phyloP scores from a whole-genome alignment of 345 rosid genomes.

The Sisymbrium altissimum region DNA sequence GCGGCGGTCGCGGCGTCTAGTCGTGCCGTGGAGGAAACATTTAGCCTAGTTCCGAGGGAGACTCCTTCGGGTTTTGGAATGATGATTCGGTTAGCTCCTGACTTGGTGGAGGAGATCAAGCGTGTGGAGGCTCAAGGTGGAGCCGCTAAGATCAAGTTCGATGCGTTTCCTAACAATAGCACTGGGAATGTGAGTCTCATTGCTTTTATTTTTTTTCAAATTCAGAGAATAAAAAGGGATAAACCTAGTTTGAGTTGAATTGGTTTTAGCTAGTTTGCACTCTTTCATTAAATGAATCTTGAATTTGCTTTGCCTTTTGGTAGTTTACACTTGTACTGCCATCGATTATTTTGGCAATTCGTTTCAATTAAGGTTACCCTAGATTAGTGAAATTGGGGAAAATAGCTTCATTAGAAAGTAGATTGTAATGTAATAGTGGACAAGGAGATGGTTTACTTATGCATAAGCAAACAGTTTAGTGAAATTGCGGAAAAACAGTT shows the following conservation, averaged over 20 bases:
- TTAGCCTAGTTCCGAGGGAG: constrained; percentile 62
- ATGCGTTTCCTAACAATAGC: constrained; percentile 54
- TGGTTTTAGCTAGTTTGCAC: background rate
- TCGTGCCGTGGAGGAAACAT: constrained; percentile 60
- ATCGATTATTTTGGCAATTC: background rate
- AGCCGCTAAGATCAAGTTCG: constrained; percentile 83
- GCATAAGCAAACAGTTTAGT: too few species aligned
- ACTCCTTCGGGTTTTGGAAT: constrained; percentile 61
- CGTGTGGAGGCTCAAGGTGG: constrained; percentile 69
- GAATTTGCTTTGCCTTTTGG: background rate
- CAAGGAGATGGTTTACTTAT: background rate
- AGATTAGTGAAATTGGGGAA: constrained; percentile 17
- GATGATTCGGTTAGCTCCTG: constrained; percentile 80
- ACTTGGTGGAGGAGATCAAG: constrained; percentile 87
- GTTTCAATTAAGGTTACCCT: constrained; percentile 10
- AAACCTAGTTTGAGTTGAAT: constrained; percentile 8
- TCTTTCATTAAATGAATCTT: background rate
- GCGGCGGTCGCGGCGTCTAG: constrained; percentile 5
- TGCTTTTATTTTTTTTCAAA: background rate
- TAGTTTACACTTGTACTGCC: background rate
- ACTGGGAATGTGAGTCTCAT: constrained; percentile 70
- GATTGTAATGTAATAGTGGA: background rate
- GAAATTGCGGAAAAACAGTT: too few species aligned
- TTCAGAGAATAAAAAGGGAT: background rate
- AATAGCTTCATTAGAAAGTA: background rate